Evolutionary conservation across 345 rosid species (phyloP).

Genomic region (Erysimum cheiranthoides): DNA sequence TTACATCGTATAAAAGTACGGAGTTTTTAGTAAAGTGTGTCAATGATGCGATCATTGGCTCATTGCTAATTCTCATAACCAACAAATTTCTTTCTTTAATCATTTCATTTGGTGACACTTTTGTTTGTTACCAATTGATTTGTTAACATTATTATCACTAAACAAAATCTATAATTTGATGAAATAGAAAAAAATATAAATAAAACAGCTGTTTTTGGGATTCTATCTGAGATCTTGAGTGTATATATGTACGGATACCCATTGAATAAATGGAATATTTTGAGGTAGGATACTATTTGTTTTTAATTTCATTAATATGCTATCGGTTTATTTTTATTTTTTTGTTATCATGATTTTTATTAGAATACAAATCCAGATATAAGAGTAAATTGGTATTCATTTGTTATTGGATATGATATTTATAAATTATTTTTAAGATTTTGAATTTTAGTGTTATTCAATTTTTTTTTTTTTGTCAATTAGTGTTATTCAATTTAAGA

Average conservation of each 20-base stretch:
- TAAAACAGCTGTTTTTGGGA: neutral
- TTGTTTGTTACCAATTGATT: constrained; percentile 34
- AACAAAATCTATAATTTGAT: neutral
- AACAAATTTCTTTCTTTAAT: neutral
- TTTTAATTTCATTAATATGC: neutral
- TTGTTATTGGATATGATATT: no score
- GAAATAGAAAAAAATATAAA: neutral
- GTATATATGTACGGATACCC: neutral
- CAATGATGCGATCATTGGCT: neutral
- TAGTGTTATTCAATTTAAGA: no score
- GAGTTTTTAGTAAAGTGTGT: neutral
- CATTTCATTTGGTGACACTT: constrained; percentile 22
- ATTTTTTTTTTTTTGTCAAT: no score
- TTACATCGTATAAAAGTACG: constrained; percentile 20
- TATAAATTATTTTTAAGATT: no score
- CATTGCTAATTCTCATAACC: constrained; percentile 16
- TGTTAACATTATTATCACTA: neutral
- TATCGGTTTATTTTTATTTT: no score
- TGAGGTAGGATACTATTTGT: neutral
- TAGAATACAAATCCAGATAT: no score
- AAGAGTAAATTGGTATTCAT: no score
- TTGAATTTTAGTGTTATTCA: no score
- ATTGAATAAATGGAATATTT: neutral
- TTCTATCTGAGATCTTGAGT: constrained; percentile 1
- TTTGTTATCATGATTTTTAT: no score